A percentile compares a stretch with the other conserved stretches of the same genome.
phyloP scores from a whole-genome alignment of 805 yeast species.

The Candida argentea region DNA sequence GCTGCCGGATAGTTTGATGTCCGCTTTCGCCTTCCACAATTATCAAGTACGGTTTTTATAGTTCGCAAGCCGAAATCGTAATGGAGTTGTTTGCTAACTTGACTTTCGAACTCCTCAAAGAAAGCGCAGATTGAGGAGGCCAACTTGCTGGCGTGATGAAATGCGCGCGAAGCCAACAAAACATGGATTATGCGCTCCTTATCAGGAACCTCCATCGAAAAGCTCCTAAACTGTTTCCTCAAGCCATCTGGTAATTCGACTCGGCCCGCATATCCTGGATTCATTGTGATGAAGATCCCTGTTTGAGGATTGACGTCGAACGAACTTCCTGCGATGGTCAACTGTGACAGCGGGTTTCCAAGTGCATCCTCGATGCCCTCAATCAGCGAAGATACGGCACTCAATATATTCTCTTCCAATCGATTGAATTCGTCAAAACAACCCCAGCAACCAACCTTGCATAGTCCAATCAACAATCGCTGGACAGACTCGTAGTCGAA shows the following conservation, averaged over 20 bases:
- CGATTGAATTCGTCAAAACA: constrained; percentile 95
- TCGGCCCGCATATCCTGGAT: constrained; percentile 83
- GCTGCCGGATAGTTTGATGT: constrained; percentile 2
- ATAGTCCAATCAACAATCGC: constrained; percentile 66
- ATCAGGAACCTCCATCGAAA: constrained; percentile 70
- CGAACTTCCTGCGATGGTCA: constrained; percentile 35
- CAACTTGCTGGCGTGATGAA: constrained; percentile 33
- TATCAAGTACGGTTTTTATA: constrained; percentile 53
- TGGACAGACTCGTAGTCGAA: constrained; percentile 77
- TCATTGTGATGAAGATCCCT: constrained; percentile 84
- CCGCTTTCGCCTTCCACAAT: constrained; percentile 43
- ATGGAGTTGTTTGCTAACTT: constrained; percentile 50
- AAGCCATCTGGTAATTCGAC: constrained; percentile 76
- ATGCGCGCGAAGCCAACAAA: constrained; percentile 65
- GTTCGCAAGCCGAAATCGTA: constrained; percentile 90
- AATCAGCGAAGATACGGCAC: constrained; percentile 78
- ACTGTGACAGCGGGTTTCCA: constrained; percentile 9
- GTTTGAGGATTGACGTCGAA: constrained; percentile 35
- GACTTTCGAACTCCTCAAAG: constrained; percentile 33
- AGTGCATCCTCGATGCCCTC: constrained; percentile 59
- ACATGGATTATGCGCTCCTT: constrained; percentile 57
- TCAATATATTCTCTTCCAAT: constrained; percentile 55
- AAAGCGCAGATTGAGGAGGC: constrained; percentile 45
- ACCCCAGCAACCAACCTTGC: constrained; percentile 85
- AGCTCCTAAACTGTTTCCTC: constrained; percentile 65